Evolutionary conservation across 2,329 filamentous ascomycete species (phyloP).

Genomic region (Colletotrichum cereale): DNA sequence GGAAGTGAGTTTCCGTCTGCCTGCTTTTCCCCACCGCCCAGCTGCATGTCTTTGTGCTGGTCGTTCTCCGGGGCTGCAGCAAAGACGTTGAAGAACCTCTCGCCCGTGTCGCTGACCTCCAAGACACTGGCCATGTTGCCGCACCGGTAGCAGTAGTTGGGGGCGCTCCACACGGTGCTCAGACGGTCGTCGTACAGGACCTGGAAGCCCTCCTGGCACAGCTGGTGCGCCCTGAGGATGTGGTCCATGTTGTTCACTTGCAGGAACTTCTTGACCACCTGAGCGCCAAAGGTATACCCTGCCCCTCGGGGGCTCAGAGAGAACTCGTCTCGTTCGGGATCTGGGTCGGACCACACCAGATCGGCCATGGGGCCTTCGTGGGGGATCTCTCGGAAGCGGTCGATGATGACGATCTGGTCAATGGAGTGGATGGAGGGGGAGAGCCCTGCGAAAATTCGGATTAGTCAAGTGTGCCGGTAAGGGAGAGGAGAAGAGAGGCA

Average conservation of each 20-base stretch:
- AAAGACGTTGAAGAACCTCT: slow-evolving; percentile 98
- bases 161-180: slow-evolving; percentile 98
- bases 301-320: slow-evolving; percentile 92
- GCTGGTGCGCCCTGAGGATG: slow-evolving; percentile 96
- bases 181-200: slow-evolving; percentile 94
- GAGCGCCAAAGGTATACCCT: slow-evolving; percentile 96
- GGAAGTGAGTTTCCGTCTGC: slow-evolving; percentile 73
- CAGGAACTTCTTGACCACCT: slow-evolving; percentile 98
- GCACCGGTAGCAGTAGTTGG: slow-evolving; percentile 95
- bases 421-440: slow-evolving; percentile 96
- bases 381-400: slow-evolving; percentile 97
- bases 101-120: slow-evolving; percentile 93
- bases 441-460: slow-evolving; percentile 65
- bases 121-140: slow-evolving; percentile 98
- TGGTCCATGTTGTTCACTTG: slow-evolving; percentile 98
- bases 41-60: slow-evolving; percentile 86
- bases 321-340: slow-evolving; percentile 97
- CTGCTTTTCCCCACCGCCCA: slow-evolving; percentile 76
- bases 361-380: slow-evolving; percentile 99
- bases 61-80: slow-evolving; percentile 97
- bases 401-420: slow-evolving; percentile 99
- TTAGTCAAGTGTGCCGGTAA: not conserved
- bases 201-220: slow-evolving; percentile 98
- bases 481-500: too few relatives aligned
- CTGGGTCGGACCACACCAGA: slow-evolving; percentile 97